Evolutionary conservation across 345 rosid species (phyloP), one percentile per base, ranked within the genome.

Genomic region (Populus davidiana): DNA sequence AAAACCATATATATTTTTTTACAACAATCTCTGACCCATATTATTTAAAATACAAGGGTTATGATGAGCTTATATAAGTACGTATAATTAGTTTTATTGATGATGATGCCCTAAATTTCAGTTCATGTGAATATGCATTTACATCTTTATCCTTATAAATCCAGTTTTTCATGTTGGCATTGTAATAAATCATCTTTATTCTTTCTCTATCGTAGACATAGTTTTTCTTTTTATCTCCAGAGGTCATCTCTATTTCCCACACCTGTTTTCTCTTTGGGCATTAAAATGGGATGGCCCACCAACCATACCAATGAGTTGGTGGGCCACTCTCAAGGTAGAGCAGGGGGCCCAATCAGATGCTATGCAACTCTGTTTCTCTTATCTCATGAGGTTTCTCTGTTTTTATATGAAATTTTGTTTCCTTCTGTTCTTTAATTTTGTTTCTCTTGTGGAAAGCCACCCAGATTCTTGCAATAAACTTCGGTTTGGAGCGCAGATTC

Each of bases 281-380:
- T 70, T 17, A 71, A 68, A 76, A 76, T 59, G 70, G 67, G 68
- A 67, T 35, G 86, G 65, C 82, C 86, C 85, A 81, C 79, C 74
- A 70, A 29, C 71, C 81, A 21, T 56, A 33, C 72, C 72, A 31
- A 50, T 72, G 74, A 77, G 81, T 64, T 78, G 76, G 80, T 81
- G 90, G 90, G 72, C 88, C 88, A 75, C 79, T 31, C 79, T 81
- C 81, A 73, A 83, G 72, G 79, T 67, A 71, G 77, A 73, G 47
- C 50, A 74, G 62, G 81, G 86, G 86, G 36, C 75, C 87, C 82
- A 64, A 50, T 36, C 69, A 39, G 73, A 79, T 81, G 83, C 85
- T 47, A 52, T 71, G 75, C 73, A 39, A 5, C 23, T 69, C 77
- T 59, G 5, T 65, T 70, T 61, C 1, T 29, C 49, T 21, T 1